phyloP scores from a whole-genome alignment of 306 rosid species.

The Vigna mungo region DNA sequence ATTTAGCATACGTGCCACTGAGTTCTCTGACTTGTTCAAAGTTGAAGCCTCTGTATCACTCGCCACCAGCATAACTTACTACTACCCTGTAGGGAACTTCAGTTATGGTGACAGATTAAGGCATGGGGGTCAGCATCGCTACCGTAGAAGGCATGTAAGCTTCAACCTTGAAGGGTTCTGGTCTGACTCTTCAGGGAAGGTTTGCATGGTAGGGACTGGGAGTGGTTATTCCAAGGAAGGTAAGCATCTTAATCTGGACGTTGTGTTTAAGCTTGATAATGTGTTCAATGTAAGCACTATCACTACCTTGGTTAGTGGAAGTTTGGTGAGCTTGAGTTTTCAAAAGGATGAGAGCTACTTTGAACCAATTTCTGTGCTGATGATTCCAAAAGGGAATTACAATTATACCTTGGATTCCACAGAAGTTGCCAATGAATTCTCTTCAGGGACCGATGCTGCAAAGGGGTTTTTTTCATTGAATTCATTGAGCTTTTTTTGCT shows the following conservation, averaged over 20 bases:
- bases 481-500: conserved; percentile 51
- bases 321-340: conserved; percentile 59
- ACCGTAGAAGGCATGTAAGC: background rate
- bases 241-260: conserved; percentile 29
- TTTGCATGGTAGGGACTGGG: conserved; percentile 64
- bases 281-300: conserved; percentile 46
- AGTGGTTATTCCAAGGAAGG: conserved; percentile 35
- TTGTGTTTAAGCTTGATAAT: conserved; percentile 58
- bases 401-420: conserved; percentile 47
- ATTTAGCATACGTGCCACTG: conserved; percentile 32
- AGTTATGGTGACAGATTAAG: background rate
- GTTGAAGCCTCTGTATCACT: conserved; percentile 40
- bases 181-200: conserved; percentile 58
- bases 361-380: conserved; percentile 53
- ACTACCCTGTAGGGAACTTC: conserved; percentile 29
- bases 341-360: conserved; percentile 41
- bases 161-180: conserved; percentile 61
- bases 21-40: conserved; percentile 45
- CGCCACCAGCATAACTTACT: conserved; percentile 2
- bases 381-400: conserved; percentile 55
- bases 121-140: background rate
- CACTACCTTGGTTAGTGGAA: conserved; percentile 60
- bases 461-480: conserved; percentile 40
- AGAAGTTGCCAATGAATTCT: conserved; percentile 12
- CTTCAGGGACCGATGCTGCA: conserved; percentile 36